These are phyloP conservation scores for Ascochyta viciae-villosae DNA, from an alignment of 2,329 filamentous ascomycete genomes.

Conservation along the genomic window DNA sequence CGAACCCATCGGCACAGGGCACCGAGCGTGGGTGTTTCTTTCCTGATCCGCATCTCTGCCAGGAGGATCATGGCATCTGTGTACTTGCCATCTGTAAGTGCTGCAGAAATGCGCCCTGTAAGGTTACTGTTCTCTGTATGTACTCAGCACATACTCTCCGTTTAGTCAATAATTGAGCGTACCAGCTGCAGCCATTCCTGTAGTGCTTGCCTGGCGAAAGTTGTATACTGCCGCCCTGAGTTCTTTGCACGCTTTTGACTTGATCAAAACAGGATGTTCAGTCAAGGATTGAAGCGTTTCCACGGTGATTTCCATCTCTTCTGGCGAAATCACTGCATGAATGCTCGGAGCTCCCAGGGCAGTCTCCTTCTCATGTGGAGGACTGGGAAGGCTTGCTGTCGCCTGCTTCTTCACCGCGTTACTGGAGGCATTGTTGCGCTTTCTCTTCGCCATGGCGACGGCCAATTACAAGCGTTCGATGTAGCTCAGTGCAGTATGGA, in stretches of 20 bases:
- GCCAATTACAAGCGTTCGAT: background rate
- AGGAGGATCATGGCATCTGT: constrained; percentile 70
- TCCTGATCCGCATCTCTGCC: constrained; percentile 73
- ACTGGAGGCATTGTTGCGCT: constrained; percentile 31
- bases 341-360: constrained; percentile 58
- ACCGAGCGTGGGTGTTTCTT: constrained; percentile 70
- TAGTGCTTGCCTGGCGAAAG: constrained; percentile 73
- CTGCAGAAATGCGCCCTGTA: constrained; percentile 70
- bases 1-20: constrained; percentile 76
- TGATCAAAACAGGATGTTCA: constrained; percentile 67
- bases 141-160: constrained; percentile 8
- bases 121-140: constrained; percentile 64
- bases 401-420: constrained; percentile 33
- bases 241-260: constrained; percentile 72
- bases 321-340: constrained; percentile 63
- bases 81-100: constrained; percentile 70
- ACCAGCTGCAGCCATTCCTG: constrained; percentile 66
- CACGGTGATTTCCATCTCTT: constrained; percentile 71
- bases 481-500: background rate
- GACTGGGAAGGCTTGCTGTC: constrained; percentile 32
- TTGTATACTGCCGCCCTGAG: constrained; percentile 71
- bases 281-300: constrained; percentile 68
- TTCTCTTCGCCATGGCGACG: constrained; percentile 37
- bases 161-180: constrained; percentile 10
- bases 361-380: constrained; percentile 31